Conservation (phyloP, 2,329 filamentous ascomycete species). For the Pseudogymnoascus sp. region DNA sequence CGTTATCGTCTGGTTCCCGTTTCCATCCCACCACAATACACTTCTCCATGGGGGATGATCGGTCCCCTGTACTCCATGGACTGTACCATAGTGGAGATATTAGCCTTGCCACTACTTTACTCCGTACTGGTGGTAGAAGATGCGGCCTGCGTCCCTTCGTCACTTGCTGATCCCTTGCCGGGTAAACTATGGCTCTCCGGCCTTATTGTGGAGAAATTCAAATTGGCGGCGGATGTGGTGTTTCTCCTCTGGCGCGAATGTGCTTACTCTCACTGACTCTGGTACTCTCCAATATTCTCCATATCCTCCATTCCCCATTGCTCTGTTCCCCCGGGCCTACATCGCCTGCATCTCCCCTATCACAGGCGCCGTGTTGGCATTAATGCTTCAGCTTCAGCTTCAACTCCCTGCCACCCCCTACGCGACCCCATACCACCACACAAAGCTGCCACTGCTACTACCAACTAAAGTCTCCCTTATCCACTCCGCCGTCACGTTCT, state of each 20-base stretch:
- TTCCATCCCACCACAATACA: neutral
- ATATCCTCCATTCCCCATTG: neutral
- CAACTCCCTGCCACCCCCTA: neutral
- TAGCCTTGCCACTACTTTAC: neutral
- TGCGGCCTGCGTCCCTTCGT: neutral
- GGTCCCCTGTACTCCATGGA: neutral
- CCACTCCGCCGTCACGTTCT: neutral
- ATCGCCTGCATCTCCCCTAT: neutral
- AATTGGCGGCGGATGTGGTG: slow-evolving; percentile 2
- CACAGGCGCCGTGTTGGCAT: neutral
- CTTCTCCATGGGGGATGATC: neutral
- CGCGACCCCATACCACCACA: neutral
- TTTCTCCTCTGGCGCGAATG: neutral
- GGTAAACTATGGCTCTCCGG: neutral
- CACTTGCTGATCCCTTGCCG: neutral
- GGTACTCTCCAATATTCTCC: neutral
- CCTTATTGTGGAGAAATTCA: slow-evolving; percentile 8
- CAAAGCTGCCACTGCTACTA: neutral
- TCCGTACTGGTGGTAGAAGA: neutral
- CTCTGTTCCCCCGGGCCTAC: neutral
- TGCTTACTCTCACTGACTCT: neutral
- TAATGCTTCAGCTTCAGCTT: slow-evolving; percentile 5
- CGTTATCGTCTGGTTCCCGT: neutral
- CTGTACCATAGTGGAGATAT: neutral
- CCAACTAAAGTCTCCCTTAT: neutral